Conservation (phyloP, 129 eudicot species). For the Tagetes erecta region DNA sequence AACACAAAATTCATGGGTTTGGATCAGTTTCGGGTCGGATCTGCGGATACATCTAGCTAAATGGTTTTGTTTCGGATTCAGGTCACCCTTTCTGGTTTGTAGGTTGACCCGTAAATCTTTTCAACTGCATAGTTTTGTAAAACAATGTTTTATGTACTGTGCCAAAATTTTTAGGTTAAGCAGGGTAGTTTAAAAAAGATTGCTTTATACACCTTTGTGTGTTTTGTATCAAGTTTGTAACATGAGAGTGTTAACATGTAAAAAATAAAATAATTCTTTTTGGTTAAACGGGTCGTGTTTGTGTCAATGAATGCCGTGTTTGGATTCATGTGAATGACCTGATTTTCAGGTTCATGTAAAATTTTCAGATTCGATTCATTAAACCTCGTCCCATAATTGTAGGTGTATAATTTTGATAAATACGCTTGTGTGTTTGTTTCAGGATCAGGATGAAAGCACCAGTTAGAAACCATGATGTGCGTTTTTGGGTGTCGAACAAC, state of each 20-base stretch:
- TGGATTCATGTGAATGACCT: background rate
- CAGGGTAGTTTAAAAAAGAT: background rate
- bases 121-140: no score
- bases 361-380: background rate
- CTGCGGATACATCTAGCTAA: no score
- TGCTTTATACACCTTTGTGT: background rate
- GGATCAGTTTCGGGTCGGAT: background rate
- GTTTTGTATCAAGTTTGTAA: background rate
- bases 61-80: no score
- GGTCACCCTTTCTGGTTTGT: no score
- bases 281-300: background rate
- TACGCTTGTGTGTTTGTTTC: background rate
- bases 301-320: background rate
- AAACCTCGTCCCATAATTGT: background rate
- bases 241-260: background rate
- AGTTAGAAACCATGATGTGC: background rate
- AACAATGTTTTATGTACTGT: background rate
- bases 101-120: no score
- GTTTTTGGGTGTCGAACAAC: background rate
- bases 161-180: background rate
- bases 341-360: background rate
- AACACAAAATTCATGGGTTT: background rate
- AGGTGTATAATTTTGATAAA: background rate
- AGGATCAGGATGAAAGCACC: constrained; percentile 18
- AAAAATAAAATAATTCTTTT: background rate